Evolutionary conservation across 495 filamentous ascomycete genomes (phyloP).

Genomic region (Penicillium odoratum): DNA sequence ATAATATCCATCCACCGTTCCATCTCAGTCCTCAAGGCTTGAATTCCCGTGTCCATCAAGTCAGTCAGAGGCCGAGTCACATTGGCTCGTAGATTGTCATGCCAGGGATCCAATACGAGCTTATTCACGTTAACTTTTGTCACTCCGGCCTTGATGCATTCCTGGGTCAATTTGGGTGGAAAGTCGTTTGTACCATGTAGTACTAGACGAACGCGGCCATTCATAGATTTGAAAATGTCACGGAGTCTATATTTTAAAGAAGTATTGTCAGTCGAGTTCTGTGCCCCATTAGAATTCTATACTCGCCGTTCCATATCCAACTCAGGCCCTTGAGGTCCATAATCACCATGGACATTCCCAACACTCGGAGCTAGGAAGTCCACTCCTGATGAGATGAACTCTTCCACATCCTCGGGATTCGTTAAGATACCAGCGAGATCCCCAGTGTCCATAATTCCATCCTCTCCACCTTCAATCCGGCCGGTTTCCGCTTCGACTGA

Average conservation of each 20-base stretch:
- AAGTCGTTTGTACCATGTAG: constrained; percentile 73
- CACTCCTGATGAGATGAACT: constrained; percentile 68
- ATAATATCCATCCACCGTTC: constrained; percentile 67
- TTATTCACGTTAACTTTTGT: constrained; percentile 75
- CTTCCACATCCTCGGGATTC: constrained; percentile 63
- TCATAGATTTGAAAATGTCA: constrained; percentile 18
- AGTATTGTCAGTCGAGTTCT: neutral
- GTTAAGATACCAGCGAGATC: constrained; percentile 65
- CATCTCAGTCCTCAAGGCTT: constrained; percentile 60
- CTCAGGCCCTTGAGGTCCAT: constrained; percentile 62
- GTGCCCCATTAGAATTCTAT: neutral
- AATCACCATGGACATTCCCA: constrained; percentile 77
- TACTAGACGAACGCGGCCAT: constrained; percentile 60
- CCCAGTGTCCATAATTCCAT: constrained; percentile 70
- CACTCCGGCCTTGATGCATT: constrained; percentile 62
- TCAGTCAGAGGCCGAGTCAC: constrained; percentile 60
- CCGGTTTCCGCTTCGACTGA: constrained; percentile 72
- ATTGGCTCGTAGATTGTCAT: constrained; percentile 57
- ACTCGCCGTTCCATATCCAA: constrained; percentile 58
- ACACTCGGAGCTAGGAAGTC: constrained; percentile 75
- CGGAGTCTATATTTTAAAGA: constrained; percentile 9
- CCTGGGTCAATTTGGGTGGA: constrained; percentile 53
- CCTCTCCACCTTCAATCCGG: constrained; percentile 75
- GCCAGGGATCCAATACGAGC: constrained; percentile 63
- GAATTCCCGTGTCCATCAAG: constrained; percentile 64